These are phyloP conservation scores for Ceratocystis ficicola DNA, from an alignment of 2,329 filamentous ascomycete species.

Conservation along the genomic window DNA sequence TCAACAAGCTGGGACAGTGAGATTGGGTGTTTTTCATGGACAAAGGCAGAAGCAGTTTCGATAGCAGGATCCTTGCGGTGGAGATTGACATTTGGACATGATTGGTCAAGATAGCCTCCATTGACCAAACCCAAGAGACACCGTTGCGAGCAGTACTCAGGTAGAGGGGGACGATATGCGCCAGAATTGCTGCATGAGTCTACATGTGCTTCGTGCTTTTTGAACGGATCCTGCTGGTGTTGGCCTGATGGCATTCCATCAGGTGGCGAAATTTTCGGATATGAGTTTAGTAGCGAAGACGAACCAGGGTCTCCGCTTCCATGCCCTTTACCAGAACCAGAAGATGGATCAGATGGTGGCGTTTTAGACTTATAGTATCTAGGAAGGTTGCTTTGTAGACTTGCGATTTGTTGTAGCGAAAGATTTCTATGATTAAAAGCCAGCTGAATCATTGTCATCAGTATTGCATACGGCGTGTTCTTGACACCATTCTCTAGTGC, in stretches of 20 bases:
- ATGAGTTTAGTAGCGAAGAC: too few species aligned
- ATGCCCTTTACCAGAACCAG: neutral
- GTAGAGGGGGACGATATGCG: neutral
- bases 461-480: neutral
- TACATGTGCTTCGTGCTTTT: neutral
- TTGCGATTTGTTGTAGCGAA: neutral
- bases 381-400: neutral
- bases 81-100: neutral
- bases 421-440: neutral
- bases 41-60: too few species aligned
- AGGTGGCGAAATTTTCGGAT: neutral
- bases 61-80: neutral
- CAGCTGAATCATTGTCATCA: neutral
- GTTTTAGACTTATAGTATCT: neutral
- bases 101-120: neutral
- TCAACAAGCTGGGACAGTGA: too few species aligned
- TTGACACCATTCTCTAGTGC: neutral
- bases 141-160: neutral
- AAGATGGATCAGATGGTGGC: neutral
- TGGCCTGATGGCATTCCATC: neutral
- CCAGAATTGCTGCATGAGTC: neutral
- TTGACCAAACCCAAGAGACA: neutral
- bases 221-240: neutral
- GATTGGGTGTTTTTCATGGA: neutral
- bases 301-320: neutral